Percentiles rank a stretch among this genome's conserved stretches.
Conservation (phyloP, 2,329 filamentous ascomycete genomes). For the Eurotiales sp. region DNA sequence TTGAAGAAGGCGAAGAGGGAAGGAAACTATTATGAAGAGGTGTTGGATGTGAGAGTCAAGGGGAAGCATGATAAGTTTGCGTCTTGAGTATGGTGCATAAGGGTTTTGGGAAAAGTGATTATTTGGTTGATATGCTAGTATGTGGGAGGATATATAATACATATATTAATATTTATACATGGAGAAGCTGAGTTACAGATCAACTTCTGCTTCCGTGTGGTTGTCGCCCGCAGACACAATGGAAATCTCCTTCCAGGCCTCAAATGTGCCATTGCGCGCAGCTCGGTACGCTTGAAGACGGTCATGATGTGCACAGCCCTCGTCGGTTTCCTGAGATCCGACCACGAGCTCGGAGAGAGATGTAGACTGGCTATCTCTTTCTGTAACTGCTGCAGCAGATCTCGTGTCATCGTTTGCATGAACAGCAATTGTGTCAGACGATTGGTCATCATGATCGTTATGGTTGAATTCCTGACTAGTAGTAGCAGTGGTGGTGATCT, state of each 20-base stretch:
- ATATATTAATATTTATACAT: too few species aligned
- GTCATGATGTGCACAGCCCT: background rate
- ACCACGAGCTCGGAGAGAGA: conserved; percentile 3
- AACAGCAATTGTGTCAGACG: background rate
- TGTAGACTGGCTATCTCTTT: conserved; percentile 5
- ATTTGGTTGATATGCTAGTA: too few species aligned
- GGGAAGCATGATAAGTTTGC: conserved; percentile 85
- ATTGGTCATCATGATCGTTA: background rate
- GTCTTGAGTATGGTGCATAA: too few species aligned
- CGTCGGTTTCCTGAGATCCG: conserved; percentile 3
- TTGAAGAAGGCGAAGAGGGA: conserved; percentile 80
- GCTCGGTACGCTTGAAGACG: conserved; percentile 34
- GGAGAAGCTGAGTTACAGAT: too few species aligned
- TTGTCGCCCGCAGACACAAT: conserved; percentile 43
- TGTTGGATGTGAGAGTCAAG: conserved; percentile 85
- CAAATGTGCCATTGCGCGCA: conserved; percentile 39
- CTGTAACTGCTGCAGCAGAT: background rate
- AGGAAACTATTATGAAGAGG: conserved; percentile 82
- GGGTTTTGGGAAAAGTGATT: too few species aligned
- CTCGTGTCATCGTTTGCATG: background rate
- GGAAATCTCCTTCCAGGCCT: conserved; percentile 40
- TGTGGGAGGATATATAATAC: too few species aligned
- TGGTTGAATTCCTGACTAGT: background rate
- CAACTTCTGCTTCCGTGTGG: conserved; percentile 40
- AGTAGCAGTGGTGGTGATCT: too few species aligned